These are phyloP conservation scores for Rhamnella rubrinervis DNA, from an alignment of 331 rosid species.

Conservation along the genomic window DNA sequence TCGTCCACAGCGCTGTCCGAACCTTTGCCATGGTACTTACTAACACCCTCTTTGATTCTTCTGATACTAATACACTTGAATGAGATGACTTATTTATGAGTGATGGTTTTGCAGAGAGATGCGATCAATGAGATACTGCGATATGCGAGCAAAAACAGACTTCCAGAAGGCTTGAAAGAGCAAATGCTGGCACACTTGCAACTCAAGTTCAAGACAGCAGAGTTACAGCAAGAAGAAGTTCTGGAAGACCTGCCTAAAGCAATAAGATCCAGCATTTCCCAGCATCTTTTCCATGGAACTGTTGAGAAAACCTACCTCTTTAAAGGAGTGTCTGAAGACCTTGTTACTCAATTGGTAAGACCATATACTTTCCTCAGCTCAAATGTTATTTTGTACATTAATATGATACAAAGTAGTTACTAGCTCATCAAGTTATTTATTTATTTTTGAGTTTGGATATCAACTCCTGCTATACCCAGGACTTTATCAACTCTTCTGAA, in stretches of 20 bases:
- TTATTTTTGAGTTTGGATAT: too few relatives aligned
- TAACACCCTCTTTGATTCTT: not conserved
- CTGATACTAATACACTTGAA: not conserved
- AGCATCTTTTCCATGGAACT: constrained; percentile 62
- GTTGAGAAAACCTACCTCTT: constrained; percentile 65
- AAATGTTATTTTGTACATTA: too few relatives aligned
- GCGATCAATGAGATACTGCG: constrained; percentile 61
- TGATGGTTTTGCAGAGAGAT: constrained; percentile 53
- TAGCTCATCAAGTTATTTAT: not conserved
- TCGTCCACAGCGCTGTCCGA: constrained; percentile 67
- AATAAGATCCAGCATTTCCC: constrained; percentile 72
- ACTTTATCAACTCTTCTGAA: too few relatives aligned
- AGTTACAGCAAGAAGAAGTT: constrained; percentile 78
- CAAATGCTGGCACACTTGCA: constrained; percentile 85
- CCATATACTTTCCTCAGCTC: not conserved
- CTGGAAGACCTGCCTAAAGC: constrained; percentile 71
- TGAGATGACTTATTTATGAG: not conserved
- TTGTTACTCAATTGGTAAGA: constrained; percentile 64
- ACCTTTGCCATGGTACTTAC: constrained; percentile 64
- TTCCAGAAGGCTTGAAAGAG: constrained; percentile 74
- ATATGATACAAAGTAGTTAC: not conserved
- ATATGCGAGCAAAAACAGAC: constrained; percentile 74
- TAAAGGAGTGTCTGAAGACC: constrained; percentile 70
- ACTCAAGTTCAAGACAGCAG: constrained; percentile 82
- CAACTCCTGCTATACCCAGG: too few relatives aligned